phyloP scores from a whole-genome alignment of 345 rosid genomes.

The Aquilaria malaccensis region DNA sequence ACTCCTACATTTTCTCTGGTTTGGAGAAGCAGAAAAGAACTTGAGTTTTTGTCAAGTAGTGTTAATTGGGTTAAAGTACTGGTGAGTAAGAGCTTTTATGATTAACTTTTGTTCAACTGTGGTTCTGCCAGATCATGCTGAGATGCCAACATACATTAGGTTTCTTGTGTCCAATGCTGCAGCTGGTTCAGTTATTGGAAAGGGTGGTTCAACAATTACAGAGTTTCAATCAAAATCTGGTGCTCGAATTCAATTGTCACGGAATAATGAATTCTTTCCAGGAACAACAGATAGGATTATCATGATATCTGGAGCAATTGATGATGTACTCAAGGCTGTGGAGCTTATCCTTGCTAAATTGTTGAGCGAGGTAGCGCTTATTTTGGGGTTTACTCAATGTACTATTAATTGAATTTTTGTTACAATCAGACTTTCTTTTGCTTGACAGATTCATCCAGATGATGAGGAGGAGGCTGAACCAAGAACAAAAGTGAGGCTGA shows the following conservation, averaged over 20 bases:
- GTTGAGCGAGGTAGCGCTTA: conserved; percentile 68
- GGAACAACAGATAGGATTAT: conserved; percentile 95
- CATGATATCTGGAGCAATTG: conserved; percentile 70
- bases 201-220: conserved; percentile 94
- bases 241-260: conserved; percentile 92
- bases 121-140: conserved; percentile 48
- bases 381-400: background rate
- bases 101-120: background rate
- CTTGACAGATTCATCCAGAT: conserved; percentile 60
- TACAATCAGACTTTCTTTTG: conserved; percentile 12
- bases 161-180: conserved; percentile 97
- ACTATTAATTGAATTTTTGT: conserved; percentile 4
- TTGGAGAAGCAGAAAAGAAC: too few relatives aligned
- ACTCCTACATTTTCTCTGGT: too few relatives aligned
- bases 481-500: conserved; percentile 76
- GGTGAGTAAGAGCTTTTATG: too few relatives aligned
- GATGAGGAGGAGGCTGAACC: conserved; percentile 76
- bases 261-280: conserved; percentile 88
- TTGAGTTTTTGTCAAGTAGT: too few relatives aligned
- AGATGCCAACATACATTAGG: conserved; percentile 74
- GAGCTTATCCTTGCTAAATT: conserved; percentile 84
- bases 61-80: too few relatives aligned
- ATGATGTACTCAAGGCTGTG: conserved; percentile 70
- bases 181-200: conserved; percentile 98
- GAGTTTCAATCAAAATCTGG: conserved; percentile 95